Evolutionary conservation across 2,329 filamentous ascomycete species (phyloP), one percentile per base, ranked within the genome.

Genomic region (Trichoderma brevicompactum): DNA sequence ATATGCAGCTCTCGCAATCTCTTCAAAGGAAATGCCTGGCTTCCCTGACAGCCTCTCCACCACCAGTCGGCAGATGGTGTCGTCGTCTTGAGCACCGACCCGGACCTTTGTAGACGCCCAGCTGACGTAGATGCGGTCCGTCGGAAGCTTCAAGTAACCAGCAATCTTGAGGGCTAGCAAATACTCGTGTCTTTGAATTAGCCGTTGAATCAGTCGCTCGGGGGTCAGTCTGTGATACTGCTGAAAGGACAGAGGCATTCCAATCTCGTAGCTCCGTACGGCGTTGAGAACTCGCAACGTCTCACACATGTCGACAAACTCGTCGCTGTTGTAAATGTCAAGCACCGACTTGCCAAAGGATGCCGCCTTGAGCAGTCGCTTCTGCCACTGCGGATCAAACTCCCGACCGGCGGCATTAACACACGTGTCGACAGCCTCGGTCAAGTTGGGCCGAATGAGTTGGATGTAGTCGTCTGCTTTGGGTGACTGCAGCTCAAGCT

Each of bases 401-500:
- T 99, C 95, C 66, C 96, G 89, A 2, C 94, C 95, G 7, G 95
- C 93, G 43, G 95, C 95, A 75, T 92, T 92, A 67, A 99, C 91
- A 74, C 95, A 99, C 0, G 89, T 91, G 76, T 97, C 94, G 0
- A 99, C 94, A 2, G 95, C 95, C 74, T 97, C 94, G 2, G 92
- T 92, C 2, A 99, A 85, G 71, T 90, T 93, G 0, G 91, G 84
- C 49, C 92, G 87, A 71, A 99, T 99, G 2, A 97, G 85, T 74
- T 98, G 95, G 65, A 99, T 97, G 70, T 97, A 94, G 72, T 99
- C 95, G 72, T 99, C 95, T 7, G 95, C 95, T 77, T 97, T 98
- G 1, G 95, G 94, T 0, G 94, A 98, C 74, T 97, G 93, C 68
- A 92, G 88, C 72, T 98, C 94, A 4, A 99, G 83, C 72, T 97